Base-by-base conservation (phyloP, 192 early-diverging fungal genomes). In the Linderina pennispora region DNA sequence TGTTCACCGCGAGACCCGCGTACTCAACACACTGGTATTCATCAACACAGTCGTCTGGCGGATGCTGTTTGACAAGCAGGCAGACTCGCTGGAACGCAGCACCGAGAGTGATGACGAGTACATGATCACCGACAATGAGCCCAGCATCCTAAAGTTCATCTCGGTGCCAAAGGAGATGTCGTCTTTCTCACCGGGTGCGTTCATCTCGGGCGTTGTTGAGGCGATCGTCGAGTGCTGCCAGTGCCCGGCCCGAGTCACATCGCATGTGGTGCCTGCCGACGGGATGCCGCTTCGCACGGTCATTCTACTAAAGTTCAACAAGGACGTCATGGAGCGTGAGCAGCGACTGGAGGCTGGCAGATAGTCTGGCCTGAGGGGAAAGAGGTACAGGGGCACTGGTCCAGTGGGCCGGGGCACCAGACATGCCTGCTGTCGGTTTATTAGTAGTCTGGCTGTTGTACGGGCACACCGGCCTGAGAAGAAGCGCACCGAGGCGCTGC, bases 101-200 rank as follows among this genome's bases (percentile, higher is more conserved):
- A 97, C 92, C 2, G 94, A 97, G 34, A 89, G 84, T 55, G 94
- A 99, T 22, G 94, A 98, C 52, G 94, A 99, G 80, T 98, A 98
- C 58, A 99, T 99, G 97, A 92, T 99, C 22, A 91, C 86, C n/a
- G 97, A 99, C 61, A 98, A 97, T 52, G 94, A 99, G 36, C 94
- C 94, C 1, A 47, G 83, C 3, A 73, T 97, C 33, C 83, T 83
- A 23, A 87, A 84, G 59, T 98, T 87, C 63, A 91, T 99, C 31
- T 92, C 92, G 6, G 84, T 94, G 6, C 97, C 97, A 3, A 88
- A 86, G 50, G 97, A 99, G 57, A 76, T 94, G 54, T 80, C 92
- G 17, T 82, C 85, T 23, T 81, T 99, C 23, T 96, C 91, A 63
- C 88, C 89, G 6, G 90, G 88, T 26, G 94, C 97, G 4, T 99